Evolutionary conservation across 1,139 yeast species (phyloP).

Genomic region (Candida neerlandica): DNA sequence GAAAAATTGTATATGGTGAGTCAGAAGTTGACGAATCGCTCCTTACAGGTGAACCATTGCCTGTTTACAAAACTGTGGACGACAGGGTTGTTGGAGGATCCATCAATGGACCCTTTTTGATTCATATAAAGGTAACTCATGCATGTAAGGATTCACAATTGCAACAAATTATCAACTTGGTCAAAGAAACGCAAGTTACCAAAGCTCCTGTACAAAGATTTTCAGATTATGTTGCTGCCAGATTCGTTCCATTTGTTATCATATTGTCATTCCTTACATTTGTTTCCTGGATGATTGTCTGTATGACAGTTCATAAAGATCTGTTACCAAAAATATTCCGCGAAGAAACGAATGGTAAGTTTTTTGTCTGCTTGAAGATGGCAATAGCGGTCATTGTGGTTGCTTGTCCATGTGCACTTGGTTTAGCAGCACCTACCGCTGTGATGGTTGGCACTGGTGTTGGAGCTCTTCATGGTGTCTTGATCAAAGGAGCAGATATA

Average conservation of each 20-base stretch:
- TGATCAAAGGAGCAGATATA: constrained; percentile 91
- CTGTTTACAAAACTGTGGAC: constrained; percentile 63
- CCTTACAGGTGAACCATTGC: constrained; percentile 86
- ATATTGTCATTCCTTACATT: constrained; percentile 66
- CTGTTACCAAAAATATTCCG: constrained; percentile 57
- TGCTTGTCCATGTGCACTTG: constrained; percentile 98
- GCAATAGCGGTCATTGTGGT: constrained; percentile 95
- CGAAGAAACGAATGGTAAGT: constrained; percentile 56
- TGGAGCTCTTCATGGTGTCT: constrained; percentile 86
- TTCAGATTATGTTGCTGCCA: constrained; percentile 83
- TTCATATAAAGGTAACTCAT: constrained; percentile 67
- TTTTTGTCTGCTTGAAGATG: constrained; percentile 71
- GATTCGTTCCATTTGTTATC: constrained; percentile 81
- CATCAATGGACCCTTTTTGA: constrained; percentile 74
- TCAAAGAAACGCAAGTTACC: constrained; percentile 84
- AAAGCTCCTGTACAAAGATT: constrained; percentile 90
- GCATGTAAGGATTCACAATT: constrained; percentile 86
- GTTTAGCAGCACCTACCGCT: constrained; percentile 97
- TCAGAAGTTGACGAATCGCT: constrained; percentile 87
- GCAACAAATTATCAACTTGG: constrained; percentile 82
- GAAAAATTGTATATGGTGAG: constrained; percentile 71
- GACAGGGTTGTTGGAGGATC: constrained; percentile 86
- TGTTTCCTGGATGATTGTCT: constrained; percentile 59
- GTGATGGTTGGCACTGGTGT: constrained; percentile 98
- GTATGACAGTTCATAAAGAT: constrained; percentile 31